Base-by-base conservation (phyloP, 1,284 basidiomycete genomes). In the Ustilago loliicola region DNA sequence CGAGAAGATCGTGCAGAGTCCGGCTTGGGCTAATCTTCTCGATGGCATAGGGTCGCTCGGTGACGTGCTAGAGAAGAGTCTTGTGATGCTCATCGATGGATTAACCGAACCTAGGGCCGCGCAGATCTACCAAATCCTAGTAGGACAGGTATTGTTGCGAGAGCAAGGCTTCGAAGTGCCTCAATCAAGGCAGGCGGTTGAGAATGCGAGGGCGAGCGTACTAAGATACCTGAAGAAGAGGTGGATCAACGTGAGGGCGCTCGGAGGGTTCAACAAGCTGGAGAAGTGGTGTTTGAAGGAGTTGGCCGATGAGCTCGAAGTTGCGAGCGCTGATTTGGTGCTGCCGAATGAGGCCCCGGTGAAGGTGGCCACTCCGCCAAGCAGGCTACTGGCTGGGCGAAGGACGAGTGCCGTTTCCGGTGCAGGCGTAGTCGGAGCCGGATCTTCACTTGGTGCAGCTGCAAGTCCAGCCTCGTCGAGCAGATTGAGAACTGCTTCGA, bases 281-380 rank as follows among this genome's bases (percentile, higher is more conserved):
- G 93, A 96, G 56, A 89, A 90, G 7, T 96, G 94, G 94, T 91
- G 92, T 0, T 86, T 96, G 64, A 92, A 94, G 83, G 96, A 98
- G 91, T 94, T 95, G 75, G 73, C 78, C 6, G 77, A 80, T 29
- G 81, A 83, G 65, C 55, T 84, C 1, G 83, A 83, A 13, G 70
- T 84, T 2, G 34, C 68, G 9, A 64, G 67, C 0, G 40, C 60
- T 3, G 83, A 84, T 62, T 71, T 84, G 9, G 13, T 83, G 8
- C 45, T 77, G n/a, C 54, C 73, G 1, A 68, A 80, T 5, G 66
- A 66, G 17, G 58, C 58, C 8, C 56, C 60, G 9, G 30, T 23
- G 4, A 60, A 58, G 29, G 17, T 42, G 23, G 45, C 34, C 2
- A 19, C 34, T 3, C 36, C 56, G 38, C 59, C 58, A 3, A 61